A percentile compares a stretch with the other conserved stretches of the same genome.
Conservation (phyloP, 306 rosid genomes). For the Erythrophleum fordii region DNA sequence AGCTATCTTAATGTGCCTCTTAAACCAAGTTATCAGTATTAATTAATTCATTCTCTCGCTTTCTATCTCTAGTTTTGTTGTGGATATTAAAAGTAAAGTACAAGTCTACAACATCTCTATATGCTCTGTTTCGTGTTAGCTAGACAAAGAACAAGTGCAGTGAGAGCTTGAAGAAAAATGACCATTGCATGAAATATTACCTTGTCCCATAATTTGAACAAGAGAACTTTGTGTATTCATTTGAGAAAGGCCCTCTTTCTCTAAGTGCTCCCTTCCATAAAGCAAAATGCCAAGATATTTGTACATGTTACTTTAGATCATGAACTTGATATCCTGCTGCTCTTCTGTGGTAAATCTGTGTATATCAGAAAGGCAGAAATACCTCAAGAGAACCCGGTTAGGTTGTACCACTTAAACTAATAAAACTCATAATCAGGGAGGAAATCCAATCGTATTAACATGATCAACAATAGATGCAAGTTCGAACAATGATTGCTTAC, state of each 20-base stretch:
- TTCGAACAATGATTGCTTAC: slow-evolving; percentile 32
- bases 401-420: neutral
- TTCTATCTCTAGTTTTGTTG: no score
- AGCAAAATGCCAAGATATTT: slow-evolving; percentile 88
- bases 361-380: neutral
- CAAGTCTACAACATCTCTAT: neutral
- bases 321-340: slow-evolving; percentile 76
- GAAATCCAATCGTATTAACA: neutral
- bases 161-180: slow-evolving; percentile 3
- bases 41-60: no score
- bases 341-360: slow-evolving; percentile 66
- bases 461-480: slow-evolving; percentile 18
- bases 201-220: slow-evolving; percentile 47
- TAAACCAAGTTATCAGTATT: no score
- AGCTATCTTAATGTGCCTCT: neutral
- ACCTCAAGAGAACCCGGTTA: neutral
- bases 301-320: no score
- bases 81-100: no score
- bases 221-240: slow-evolving; percentile 52
- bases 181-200: slow-evolving; percentile 48
- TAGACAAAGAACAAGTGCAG: neutral
- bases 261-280: slow-evolving; percentile 93
- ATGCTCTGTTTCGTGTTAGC: neutral
- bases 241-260: slow-evolving; percentile 74
- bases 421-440: neutral